Base-by-base conservation (phyloP, 306 rosid species). In the Acacia confusa region DNA sequence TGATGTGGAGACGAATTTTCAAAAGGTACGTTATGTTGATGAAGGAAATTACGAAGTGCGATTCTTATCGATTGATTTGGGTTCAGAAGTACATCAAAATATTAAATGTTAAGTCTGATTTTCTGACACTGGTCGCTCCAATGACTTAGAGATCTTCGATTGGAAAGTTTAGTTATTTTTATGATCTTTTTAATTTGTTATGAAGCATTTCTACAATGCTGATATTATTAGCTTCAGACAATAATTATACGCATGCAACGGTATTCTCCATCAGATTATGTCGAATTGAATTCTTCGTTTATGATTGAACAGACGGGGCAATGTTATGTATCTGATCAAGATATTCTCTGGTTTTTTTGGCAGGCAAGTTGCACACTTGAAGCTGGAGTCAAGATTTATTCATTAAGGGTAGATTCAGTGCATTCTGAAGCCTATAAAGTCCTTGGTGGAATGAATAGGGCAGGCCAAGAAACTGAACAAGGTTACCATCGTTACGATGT, bases 331-430 rank as follows among this genome's bases (percentile, higher is more conserved):
- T 36, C 55, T 47, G 65, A 48, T 41, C 32, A 72, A 66, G 60
- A 53, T 80, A 2, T 76, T 76, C 19, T 65, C 68, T 53, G 1
- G 9, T 77, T 25, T 10, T 78, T 22, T 83, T 72, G 84, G 78
- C 86, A 95, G 99, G 99, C 98, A 74, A 91, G 98, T 72, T 95
- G 99, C 86, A 93, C 98, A 65, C 96, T 93, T 83, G 99, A 95
- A 90, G 99, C 97, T 45, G 99, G 98, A 70, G 98, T 95, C 48
- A 95, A 91, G 85, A 92, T 95, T 76, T 95, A 93, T 84, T 88
- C 99, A 57, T 25, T 93, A 36, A 84, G 99, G 82, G 99, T 95
- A 80, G 99, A 95, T 85, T 92, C 99, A 0, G 98, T 91, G 79
- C 99, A 95, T 77, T 93, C 98, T 19, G 98, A 93, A 85, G 97